A percentile compares a stretch with the other conserved stretches of the same genome.
These are phyloP conservation scores for Mytilinidion resinicola DNA, from an alignment of 495 filamentous ascomycete genomes.

Conservation along the genomic window DNA sequence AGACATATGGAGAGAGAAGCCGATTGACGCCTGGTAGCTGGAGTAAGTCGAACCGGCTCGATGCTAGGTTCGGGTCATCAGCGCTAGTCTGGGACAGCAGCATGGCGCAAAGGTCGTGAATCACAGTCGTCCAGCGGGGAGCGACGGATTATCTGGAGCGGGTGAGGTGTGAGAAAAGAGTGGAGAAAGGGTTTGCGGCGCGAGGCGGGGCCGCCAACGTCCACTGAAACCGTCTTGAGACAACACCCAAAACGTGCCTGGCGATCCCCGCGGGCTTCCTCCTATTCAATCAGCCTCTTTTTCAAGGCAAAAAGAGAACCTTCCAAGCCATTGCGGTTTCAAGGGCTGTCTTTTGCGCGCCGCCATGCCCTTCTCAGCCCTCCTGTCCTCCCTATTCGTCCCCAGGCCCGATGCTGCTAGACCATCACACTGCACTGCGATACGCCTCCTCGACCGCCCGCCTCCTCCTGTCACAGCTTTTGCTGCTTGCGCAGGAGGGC, in stretches of 20 bases:
- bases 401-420: conserved; percentile 3
- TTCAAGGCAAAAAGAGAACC: conserved; percentile 1
- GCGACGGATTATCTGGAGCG: too few species aligned
- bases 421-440: conserved; percentile 16
- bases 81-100: too few species aligned
- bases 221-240: conserved; percentile 2
- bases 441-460: conserved; percentile 14
- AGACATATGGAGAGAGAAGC: too few species aligned
- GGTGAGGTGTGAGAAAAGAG: conserved; percentile 1
- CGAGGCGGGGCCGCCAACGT: conserved; percentile 1
- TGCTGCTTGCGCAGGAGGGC: neutral
- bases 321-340: conserved; percentile 16
- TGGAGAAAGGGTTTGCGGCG: neutral
- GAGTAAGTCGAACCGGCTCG: too few species aligned
- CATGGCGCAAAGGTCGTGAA: too few species aligned
- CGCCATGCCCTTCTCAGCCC: conserved; percentile 9
- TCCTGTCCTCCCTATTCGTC: conserved; percentile 2
- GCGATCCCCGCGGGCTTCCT: neutral
- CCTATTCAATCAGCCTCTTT: neutral
- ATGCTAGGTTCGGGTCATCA: too few species aligned
- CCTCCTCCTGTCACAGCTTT: conserved; percentile 26
- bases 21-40: too few species aligned
- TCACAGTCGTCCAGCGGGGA: too few species aligned
- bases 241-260: conserved; percentile 16
- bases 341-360: conserved; percentile 1